These are phyloP conservation scores for Fabrea salina DNA, from an alignment of 169 alveolate genomes.

Conservation along the genomic window DNA sequence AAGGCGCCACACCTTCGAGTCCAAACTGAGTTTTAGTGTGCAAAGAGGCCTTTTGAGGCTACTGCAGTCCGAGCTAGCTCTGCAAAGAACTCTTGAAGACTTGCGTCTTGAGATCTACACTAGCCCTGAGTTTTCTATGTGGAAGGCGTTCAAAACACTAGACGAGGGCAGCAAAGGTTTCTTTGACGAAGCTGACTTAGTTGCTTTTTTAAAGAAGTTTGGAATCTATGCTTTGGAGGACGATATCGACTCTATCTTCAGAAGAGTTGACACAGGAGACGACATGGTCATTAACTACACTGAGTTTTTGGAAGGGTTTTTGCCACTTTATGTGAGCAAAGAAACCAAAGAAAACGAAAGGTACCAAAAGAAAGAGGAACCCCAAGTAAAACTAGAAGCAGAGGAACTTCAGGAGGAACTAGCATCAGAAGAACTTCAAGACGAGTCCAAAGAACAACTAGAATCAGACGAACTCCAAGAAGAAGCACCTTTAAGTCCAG, in stretches of 20 bases:
- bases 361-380: too few species aligned
- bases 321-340: not conserved
- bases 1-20: too few species aligned
- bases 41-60: not conserved
- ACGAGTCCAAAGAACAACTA: too few species aligned
- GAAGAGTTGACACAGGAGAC: constrained; percentile 50
- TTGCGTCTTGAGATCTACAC: not conserved
- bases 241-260: constrained; percentile 42
- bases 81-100: not conserved
- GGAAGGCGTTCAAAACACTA: not conserved
- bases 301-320: constrained; percentile 21
- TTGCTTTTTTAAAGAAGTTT: constrained; percentile 1
- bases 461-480: too few species aligned
- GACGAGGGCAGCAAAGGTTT: not conserved
- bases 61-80: not conserved
- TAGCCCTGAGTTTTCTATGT: not conserved
- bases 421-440: too few species aligned
- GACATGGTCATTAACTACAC: constrained; percentile 28
- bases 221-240: not conserved
- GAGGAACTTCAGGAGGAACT: too few species aligned
- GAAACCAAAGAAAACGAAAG: too few species aligned
- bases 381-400: too few species aligned
- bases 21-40: not conserved
- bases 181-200: not conserved
- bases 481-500: too few species aligned